A percentile compares a stretch with the other conserved stretches of the same genome.
Evolutionary conservation across 164 flowering plant genomes (phyloP).

Genomic region (Annona squamosa): DNA sequence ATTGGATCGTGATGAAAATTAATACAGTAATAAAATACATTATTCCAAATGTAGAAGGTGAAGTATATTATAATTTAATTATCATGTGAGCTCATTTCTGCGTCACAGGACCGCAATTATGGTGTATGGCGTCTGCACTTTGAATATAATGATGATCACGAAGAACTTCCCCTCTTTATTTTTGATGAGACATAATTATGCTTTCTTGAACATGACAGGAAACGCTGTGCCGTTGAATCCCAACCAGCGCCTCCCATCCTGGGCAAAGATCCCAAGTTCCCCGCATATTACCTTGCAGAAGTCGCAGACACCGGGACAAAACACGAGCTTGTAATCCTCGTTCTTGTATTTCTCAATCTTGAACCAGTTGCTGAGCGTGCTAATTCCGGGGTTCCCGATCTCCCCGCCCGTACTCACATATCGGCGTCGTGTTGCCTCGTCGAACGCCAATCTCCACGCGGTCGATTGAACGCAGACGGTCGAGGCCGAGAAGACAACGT

Average conservation of each 20-base stretch:
- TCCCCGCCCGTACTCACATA: constrained; percentile 21
- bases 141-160: too few relatives aligned
- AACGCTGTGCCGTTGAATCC: constrained; percentile 27
- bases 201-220: constrained; percentile 27
- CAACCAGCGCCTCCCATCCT: constrained; percentile 29
- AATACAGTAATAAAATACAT: too few relatives aligned
- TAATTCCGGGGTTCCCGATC: constrained; percentile 26
- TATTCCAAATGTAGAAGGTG: too few relatives aligned
- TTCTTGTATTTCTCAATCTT: constrained; percentile 16
- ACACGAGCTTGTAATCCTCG: constrained; percentile 30
- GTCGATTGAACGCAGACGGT: constrained; percentile 21
- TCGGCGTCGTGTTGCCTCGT: constrained; percentile 8
- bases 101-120: too few relatives aligned
- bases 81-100: too few relatives aligned
- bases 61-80: too few relatives aligned
- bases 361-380: constrained; percentile 25
- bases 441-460: constrained; percentile 21
- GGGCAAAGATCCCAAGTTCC: constrained; percentile 29
- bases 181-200: background rate
- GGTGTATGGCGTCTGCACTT: too few relatives aligned
- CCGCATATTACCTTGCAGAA: constrained; percentile 31
- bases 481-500: constrained; percentile 17
- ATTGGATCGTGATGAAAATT: too few relatives aligned
- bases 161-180: too few relatives aligned
- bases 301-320: constrained; percentile 28